Evolutionary conservation across 2,329 filamentous ascomycete genomes (phyloP).

Genomic region (Botrytis fragariae): DNA sequence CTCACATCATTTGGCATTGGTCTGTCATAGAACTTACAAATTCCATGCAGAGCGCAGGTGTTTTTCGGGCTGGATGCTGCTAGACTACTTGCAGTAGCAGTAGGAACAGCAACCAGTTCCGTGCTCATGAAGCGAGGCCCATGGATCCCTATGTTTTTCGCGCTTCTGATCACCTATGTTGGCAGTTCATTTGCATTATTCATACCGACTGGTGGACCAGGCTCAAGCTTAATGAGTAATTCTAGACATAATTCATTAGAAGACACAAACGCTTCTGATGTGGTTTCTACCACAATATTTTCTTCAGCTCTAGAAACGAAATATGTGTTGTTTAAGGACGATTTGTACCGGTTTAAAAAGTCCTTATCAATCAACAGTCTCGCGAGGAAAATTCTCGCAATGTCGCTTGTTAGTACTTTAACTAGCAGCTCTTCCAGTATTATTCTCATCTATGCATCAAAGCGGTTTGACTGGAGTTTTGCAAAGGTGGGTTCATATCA

Average conservation of each 20-base stretch:
- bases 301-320: not conserved
- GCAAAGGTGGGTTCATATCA: not conserved
- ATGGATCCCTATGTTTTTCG: slow-evolving; percentile 5
- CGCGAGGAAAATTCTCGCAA: not conserved
- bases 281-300: not conserved
- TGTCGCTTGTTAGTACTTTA: not conserved
- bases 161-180: not conserved
- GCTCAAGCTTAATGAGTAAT: not conserved
- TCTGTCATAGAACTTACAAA: not conserved
- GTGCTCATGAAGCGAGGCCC: not conserved
- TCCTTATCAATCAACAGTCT: not conserved
- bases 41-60: not conserved
- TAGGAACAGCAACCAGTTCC: not conserved
- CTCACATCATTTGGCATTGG: not conserved
- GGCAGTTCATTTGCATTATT: slow-evolving; percentile 4
- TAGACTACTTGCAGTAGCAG: not conserved
- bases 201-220: not conserved
- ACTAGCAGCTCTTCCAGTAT: not conserved
- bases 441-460: not conserved
- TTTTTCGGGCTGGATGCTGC: slow-evolving; percentile 8
- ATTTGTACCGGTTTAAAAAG: not conserved
- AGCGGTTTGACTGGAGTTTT: not conserved
- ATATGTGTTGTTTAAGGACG: not conserved
- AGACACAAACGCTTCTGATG: not conserved
- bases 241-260: not conserved